These are phyloP conservation scores for Myotisia sp. DNA, from an alignment of 2,329 filamentous ascomycete species.

Conservation along the genomic window DNA sequence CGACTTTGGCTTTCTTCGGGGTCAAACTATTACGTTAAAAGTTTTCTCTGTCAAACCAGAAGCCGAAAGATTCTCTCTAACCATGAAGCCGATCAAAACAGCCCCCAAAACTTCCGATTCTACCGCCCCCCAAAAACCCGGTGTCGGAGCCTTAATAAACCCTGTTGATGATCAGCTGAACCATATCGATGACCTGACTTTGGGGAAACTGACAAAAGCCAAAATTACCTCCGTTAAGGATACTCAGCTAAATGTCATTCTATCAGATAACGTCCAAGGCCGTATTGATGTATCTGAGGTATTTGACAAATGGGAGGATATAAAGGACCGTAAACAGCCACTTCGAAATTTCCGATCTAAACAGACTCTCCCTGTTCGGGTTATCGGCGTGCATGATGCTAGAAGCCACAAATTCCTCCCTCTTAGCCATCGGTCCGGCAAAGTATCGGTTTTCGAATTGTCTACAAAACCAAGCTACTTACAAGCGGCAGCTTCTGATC, in stretches of 20 bases:
- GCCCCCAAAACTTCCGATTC: conserved; percentile 29
- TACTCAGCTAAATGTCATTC: conserved; percentile 80
- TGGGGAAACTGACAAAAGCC: conserved; percentile 62
- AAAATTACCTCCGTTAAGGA: conserved; percentile 72
- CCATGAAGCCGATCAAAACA: conserved; percentile 39
- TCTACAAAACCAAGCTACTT: conserved; percentile 58
- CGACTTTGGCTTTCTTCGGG: conserved; percentile 64
- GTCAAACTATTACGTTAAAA: conserved; percentile 59
- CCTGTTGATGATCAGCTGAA: conserved; percentile 51
- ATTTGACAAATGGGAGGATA: conserved; percentile 78
- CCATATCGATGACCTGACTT: conserved; percentile 55
- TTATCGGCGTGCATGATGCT: conserved; percentile 79
- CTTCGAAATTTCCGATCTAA: conserved; percentile 59
- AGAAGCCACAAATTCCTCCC: conserved; percentile 83
- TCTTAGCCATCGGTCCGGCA: conserved; percentile 69
- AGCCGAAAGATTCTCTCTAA: conserved; percentile 54
- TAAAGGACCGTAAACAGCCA: conserved; percentile 67
- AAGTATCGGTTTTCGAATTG: conserved; percentile 69
- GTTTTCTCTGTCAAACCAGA: conserved; percentile 59
- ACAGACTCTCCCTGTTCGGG: conserved; percentile 56
- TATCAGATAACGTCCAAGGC: conserved; percentile 80
- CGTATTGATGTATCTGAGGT: conserved; percentile 83
- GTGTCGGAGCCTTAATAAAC: conserved; percentile 32
- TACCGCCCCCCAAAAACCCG: conserved; percentile 24
- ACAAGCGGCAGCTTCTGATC: conserved; percentile 40